Evolutionary conservation across 176 grass and related monocot species (phyloP), one percentile per base, ranked within the genome.

Genomic region (maize (Zea mays)): DNA sequence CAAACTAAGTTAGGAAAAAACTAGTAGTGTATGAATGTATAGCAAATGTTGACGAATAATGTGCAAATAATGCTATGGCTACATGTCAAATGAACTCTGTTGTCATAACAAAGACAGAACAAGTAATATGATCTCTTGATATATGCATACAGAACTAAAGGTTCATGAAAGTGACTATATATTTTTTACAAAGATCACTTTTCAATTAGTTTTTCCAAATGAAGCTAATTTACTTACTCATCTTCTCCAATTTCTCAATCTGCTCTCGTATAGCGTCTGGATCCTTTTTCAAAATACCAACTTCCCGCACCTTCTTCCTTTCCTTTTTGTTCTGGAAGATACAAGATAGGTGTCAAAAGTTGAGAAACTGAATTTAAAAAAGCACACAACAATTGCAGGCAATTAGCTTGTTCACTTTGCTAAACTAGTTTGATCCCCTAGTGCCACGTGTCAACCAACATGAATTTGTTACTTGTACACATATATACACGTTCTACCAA

Each of bases 281-380:
- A 72, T 96, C 92, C 63, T 99, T 99, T 75, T 99, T 99, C 75
- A 99, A 83, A 21, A 99, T 99, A 33, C 96, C 96, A 90, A 99
- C 96, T 67, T 99, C 96, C 38, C 96, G 71, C 37, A 99, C 92
- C 79, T 99, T 99, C 90, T 99, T 99, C 65, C 96, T 90, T 89
- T 99, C 96, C 62, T 99, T 99, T 83, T 99, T 99, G 51, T 99
- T 99, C 95, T 98, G 71, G 8, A 49, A 33, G 49, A 78, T 62
- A 85, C 39, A 69, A n/a, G 74, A 35, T 47, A 1, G 74, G 13
- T 9, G 12, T 37, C n/a, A 75, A 65, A n/a, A 65, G 58, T 35
- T 34, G 17, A 66, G 35, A 56, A 65, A 78, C 3, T 20, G 5
- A 38, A 41, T 48, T 10, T 0, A 21, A 19, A 82, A 13, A 82